These are phyloP conservation scores for Globomyces pollinis-pini DNA, from an alignment of 192 early-diverging fungal genomes.

Conservation along the genomic window DNA sequence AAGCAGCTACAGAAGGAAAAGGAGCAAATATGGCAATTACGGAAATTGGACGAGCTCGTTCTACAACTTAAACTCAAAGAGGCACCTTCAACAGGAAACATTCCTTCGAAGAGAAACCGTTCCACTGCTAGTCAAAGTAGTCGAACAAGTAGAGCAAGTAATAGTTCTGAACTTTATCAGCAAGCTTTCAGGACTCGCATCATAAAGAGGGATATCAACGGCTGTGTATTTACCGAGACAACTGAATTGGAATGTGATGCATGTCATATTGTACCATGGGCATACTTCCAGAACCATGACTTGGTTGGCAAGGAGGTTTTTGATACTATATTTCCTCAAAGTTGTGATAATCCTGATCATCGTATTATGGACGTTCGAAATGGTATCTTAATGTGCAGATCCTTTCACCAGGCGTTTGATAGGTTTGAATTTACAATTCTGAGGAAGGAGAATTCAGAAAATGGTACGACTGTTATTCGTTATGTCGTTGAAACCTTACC, in stretches of 20 bases:
- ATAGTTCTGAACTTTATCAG: neutral
- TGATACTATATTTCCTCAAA: neutral
- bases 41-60: too few species aligned
- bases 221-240: neutral
- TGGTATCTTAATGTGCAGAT: neutral
- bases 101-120: too few species aligned
- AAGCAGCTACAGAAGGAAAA: too few species aligned
- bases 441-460: neutral
- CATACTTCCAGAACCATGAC: neutral
- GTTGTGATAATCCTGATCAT: neutral
- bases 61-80: too few species aligned
- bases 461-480: too few species aligned
- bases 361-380: neutral
- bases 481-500: neutral
- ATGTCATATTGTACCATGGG: neutral
- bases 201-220: neutral
- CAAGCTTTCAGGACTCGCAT: neutral
- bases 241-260: neutral
- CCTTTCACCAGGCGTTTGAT: neutral
- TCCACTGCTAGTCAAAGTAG: too few species aligned
- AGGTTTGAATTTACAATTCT: neutral
- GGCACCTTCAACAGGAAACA: too few species aligned
- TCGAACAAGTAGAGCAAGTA: neutral
- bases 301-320: neutral
- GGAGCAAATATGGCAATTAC: too few species aligned